phyloP scores from a whole-genome alignment of 2,329 filamentous ascomycete species.

The Ophiostoma ips region DNA sequence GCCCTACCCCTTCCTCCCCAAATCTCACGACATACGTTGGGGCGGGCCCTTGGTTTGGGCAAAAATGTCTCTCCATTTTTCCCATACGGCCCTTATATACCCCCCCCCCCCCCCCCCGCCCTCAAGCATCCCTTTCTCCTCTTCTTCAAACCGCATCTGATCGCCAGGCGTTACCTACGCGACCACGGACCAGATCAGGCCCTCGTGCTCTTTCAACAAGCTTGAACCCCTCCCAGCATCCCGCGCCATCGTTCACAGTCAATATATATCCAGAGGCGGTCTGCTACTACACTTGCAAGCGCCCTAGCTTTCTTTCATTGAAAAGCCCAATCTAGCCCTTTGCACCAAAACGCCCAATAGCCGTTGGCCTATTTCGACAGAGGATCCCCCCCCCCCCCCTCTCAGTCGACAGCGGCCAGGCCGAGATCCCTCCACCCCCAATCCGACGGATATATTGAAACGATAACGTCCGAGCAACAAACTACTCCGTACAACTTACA shows the following conservation, averaged over 20 bases:
- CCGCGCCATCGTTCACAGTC: not conserved
- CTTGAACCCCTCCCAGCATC: not conserved
- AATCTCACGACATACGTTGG: too few species aligned
- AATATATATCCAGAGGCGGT: not conserved
- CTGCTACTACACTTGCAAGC: not conserved
- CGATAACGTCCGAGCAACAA: not conserved
- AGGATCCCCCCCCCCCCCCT: too few species aligned
- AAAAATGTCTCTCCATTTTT: not conserved
- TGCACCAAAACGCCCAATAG: conserved; percentile 3
- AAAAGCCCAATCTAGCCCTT: conserved; percentile 8
- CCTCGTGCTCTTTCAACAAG: not conserved
- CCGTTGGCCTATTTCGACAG: not conserved
- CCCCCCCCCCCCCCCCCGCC: too few species aligned
- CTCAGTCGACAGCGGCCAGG: too few species aligned
- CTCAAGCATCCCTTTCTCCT: conserved; percentile 1
- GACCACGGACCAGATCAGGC: not conserved
- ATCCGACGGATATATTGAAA: not conserved
- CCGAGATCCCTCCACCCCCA: too few species aligned
- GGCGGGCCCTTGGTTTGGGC: too few species aligned
- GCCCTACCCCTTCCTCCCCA: too few species aligned
- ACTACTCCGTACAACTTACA: not conserved
- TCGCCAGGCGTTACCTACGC: not conserved
- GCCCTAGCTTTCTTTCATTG: not conserved
- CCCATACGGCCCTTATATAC: too few species aligned
- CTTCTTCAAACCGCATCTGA: conserved; percentile 5